Percentiles rank a stretch among this genome's conserved stretches.
These are phyloP conservation scores for Thraustotheca clavata DNA, from an alignment of 352 stramenopile species.

Conservation along the genomic window DNA sequence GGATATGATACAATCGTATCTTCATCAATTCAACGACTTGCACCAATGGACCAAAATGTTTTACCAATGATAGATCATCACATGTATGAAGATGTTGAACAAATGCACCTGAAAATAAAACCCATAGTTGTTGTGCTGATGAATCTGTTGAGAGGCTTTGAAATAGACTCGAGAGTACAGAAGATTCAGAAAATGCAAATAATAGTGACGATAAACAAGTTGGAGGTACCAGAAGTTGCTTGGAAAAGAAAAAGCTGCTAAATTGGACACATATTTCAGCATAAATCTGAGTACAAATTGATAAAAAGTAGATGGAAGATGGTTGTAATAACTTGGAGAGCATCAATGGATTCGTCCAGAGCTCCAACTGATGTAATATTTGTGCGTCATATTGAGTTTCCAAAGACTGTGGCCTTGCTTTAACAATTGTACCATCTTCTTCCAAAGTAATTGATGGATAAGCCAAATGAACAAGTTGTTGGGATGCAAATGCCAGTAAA, in stretches of 20 bases:
- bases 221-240: slow-evolving; percentile 6
- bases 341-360: not conserved
- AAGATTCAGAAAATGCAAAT: not conserved
- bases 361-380: slow-evolving; percentile 3
- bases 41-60: not conserved
- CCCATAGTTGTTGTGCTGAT: not conserved
- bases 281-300: slow-evolving; percentile 7
- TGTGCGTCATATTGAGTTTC: too few species aligned
- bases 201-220: not conserved
- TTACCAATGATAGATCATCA: not conserved
- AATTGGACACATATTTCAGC: not conserved
- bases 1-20: slow-evolving; percentile 9
- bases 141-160: not conserved
- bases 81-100: slow-evolving; percentile 7
- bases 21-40: not conserved
- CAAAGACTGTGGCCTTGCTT: too few species aligned
- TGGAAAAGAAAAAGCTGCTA: slow-evolving; percentile 9
- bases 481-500: not conserved
- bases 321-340: not conserved
- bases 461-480: not conserved
- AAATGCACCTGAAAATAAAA: slow-evolving; percentile 10
- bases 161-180: not conserved
- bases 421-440: too few species aligned
- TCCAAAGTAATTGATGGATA: too few species aligned
- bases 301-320: not conserved